phyloP scores from a whole-genome alignment of 257 asterid species.

The Primulina eburnea region DNA sequence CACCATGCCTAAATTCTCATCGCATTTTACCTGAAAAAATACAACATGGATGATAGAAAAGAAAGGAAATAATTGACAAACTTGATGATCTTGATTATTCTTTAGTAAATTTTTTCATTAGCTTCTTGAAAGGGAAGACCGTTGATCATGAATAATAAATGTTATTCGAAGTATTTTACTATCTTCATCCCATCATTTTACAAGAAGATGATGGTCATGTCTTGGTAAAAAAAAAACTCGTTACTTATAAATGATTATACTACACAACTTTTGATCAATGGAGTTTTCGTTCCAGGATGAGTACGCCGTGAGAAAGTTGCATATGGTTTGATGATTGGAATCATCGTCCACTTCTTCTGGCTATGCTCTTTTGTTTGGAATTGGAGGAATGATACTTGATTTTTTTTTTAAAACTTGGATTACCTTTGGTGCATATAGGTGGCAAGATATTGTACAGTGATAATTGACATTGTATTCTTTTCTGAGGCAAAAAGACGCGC shows the following conservation, averaged over 20 bases:
- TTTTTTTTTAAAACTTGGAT: slow-evolving; percentile 3
- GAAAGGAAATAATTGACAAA: not conserved
- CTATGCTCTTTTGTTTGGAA: slow-evolving; percentile 22
- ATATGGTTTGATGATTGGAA: slow-evolving; percentile 42
- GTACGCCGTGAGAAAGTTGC: slow-evolving; percentile 9
- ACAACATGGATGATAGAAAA: not conserved
- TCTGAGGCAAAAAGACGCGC: slow-evolving; percentile 22
- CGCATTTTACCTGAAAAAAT: not conserved
- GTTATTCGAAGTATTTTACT: not conserved
- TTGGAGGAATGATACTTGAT: slow-evolving; percentile 17
- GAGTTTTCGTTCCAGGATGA: not conserved
- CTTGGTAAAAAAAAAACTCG: not conserved
- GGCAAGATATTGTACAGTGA: slow-evolving; percentile 45
- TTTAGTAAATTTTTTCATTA: not conserved
- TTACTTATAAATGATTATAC: too few relatives aligned
- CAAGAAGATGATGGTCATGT: not conserved
- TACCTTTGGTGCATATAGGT: slow-evolving; percentile 35
- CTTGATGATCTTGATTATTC: not conserved
- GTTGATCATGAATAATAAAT: too few relatives aligned
- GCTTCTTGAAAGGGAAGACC: not conserved
- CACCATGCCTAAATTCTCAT: slow-evolving; percentile 4
- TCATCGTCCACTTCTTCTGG: slow-evolving; percentile 10
- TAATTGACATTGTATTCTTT: slow-evolving; percentile 32
- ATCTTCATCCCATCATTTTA: not conserved
- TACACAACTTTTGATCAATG: not conserved